Evolutionary conservation across 2,329 filamentous ascomycete genomes (phyloP).

Genomic region (Calonectria hawksworthii): DNA sequence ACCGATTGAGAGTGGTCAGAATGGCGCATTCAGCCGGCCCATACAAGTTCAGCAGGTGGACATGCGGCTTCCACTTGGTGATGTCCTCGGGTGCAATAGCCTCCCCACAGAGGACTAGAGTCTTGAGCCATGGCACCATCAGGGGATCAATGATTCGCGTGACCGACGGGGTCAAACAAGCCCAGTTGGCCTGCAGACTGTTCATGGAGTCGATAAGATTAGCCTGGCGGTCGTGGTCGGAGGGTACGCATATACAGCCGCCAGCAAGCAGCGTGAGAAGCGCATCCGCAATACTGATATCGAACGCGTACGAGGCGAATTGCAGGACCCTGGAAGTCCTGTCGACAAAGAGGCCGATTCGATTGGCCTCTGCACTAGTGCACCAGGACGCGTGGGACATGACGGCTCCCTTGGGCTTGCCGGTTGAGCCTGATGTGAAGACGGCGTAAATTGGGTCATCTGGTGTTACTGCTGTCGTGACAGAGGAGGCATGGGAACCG

Average conservation of each 20-base stretch:
- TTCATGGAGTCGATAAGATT: background rate
- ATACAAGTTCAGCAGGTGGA: background rate
- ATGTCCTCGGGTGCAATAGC: background rate
- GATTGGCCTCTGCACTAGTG: background rate
- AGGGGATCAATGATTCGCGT: background rate
- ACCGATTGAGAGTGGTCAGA: background rate
- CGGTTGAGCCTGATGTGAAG: background rate
- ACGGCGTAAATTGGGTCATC: background rate
- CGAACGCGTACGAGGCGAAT: background rate
- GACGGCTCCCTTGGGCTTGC: background rate
- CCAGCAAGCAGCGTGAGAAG: background rate
- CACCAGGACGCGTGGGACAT: background rate
- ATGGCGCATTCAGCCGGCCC: background rate
- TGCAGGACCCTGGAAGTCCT: background rate
- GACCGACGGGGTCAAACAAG: background rate
- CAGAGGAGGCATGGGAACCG: too few species aligned
- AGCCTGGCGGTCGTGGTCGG: background rate
- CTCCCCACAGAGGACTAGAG: background rate
- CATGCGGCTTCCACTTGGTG: background rate
- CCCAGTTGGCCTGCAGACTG: background rate
- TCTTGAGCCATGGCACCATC: background rate
- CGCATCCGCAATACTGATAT: background rate
- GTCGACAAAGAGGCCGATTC: background rate
- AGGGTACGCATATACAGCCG: background rate
- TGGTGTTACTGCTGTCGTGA: background rate